phyloP scores from a whole-genome alignment of 495 filamentous ascomycete species.

The Aspergillus kassunensis region DNA sequence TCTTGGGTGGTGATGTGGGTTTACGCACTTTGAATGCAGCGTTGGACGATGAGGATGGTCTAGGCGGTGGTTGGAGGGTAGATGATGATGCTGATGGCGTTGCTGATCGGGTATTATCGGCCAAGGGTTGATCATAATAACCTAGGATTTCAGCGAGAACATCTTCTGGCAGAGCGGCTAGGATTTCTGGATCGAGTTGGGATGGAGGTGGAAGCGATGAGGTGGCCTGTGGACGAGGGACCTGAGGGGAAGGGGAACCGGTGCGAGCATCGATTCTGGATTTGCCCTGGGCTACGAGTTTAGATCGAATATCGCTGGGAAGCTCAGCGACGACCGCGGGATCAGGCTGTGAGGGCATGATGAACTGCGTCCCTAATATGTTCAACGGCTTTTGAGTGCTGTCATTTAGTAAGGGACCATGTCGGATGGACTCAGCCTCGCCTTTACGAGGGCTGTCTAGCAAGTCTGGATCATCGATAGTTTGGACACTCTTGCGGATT shows the following conservation, averaged over 20 bases:
- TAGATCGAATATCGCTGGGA: conserved; percentile 72
- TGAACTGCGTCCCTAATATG: conserved; percentile 78
- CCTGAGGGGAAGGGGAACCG: conserved; percentile 29
- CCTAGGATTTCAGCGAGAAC: conserved; percentile 75
- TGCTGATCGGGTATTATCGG: conserved; percentile 21
- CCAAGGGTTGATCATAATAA: conserved; percentile 51
- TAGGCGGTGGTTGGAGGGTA: conserved; percentile 24
- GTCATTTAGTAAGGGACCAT: conserved; percentile 47
- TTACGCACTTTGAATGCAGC: conserved; percentile 40
- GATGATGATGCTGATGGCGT: conserved; percentile 39
- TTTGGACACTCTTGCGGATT: conserved; percentile 23
- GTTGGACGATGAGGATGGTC: conserved; percentile 34
- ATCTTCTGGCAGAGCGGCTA: conserved; percentile 76
- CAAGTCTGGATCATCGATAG: conserved; percentile 47
- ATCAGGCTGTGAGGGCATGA: conserved; percentile 77
- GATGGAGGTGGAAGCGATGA: conserved; percentile 45
- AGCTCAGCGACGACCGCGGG: conserved; percentile 71
- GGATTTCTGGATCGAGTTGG: conserved; percentile 68
- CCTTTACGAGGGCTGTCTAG: conserved; percentile 66
- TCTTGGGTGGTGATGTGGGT: conserved; percentile 54
- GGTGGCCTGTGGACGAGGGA: conserved; percentile 17
- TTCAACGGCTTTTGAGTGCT: conserved; percentile 65
- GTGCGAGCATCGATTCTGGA: conserved; percentile 23
- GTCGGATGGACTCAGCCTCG: conserved; percentile 43
- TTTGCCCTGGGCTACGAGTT: conserved; percentile 55